phyloP scores from a whole-genome alignment of 306 rosid genomes.

The Leucaena leucocephala region DNA sequence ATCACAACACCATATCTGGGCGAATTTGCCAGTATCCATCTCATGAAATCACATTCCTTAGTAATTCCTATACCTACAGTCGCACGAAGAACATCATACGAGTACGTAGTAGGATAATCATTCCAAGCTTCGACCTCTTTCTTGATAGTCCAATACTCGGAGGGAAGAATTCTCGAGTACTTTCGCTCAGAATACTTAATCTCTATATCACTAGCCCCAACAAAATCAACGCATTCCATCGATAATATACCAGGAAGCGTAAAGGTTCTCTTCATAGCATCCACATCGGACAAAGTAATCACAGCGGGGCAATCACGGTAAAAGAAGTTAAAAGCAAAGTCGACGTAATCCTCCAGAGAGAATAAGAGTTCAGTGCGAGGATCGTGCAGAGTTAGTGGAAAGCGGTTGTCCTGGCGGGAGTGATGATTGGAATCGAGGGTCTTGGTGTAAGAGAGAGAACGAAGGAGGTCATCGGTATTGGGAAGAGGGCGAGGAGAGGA shows the following conservation, averaged over 20 bases:
- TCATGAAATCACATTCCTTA: conserved; percentile 38
- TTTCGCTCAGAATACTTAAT: not conserved
- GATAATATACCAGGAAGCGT: conserved; percentile 66
- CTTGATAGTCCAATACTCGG: conserved; percentile 52
- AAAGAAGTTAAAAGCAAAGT: conserved; percentile 54
- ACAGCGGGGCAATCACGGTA: conserved; percentile 71
- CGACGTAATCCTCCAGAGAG: conserved; percentile 45
- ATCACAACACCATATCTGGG: conserved; percentile 68
- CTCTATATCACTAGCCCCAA: not conserved
- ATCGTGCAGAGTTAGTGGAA: conserved; percentile 23
- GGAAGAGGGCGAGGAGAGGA: conserved; percentile 56
- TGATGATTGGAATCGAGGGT: conserved; percentile 42
- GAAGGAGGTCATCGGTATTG: conserved; percentile 33
- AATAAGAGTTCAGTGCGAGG: conserved; percentile 55
- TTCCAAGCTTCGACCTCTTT: conserved; percentile 67
- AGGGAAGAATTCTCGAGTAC: conserved; percentile 54
- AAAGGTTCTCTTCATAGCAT: conserved; percentile 44
- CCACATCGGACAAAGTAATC: conserved; percentile 44
- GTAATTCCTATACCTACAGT: conserved; percentile 38
- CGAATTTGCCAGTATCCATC: conserved; percentile 70
- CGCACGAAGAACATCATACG: conserved; percentile 46
- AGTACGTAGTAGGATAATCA: conserved; percentile 51
- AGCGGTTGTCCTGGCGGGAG: conserved; percentile 20
- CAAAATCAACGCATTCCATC: conserved; percentile 44
- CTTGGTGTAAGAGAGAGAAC: conserved; percentile 53